These are phyloP conservation scores for Raffaelea deltoideospora DNA, from an alignment of 2,329 filamentous ascomycete species.

Conservation along the genomic window DNA sequence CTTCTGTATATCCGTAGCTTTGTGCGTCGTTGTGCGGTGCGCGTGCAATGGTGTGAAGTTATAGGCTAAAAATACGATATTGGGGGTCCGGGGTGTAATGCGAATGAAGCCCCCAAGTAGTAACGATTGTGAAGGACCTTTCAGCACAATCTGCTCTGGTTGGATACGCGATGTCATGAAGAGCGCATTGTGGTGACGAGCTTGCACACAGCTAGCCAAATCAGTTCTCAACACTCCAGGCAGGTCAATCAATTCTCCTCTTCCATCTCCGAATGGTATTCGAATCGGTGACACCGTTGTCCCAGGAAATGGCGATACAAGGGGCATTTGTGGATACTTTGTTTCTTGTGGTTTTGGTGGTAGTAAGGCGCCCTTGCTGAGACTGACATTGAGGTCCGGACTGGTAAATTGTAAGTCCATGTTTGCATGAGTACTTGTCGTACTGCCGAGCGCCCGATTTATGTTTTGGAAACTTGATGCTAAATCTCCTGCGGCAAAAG, in stretches of 20 bases:
- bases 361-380: conserved; percentile 43
- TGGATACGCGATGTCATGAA: conserved; percentile 66
- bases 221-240: conserved; percentile 67
- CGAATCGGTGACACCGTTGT: conserved; percentile 93
- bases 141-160: conserved; percentile 59
- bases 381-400: no score
- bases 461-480: no score
- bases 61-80: conserved; percentile 60
- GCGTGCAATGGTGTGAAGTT: conserved; percentile 67
- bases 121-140: conserved; percentile 56
- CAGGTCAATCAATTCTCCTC: conserved; percentile 84
- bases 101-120: conserved; percentile 76
- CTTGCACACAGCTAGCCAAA: conserved; percentile 55
- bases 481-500: no score
- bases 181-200: conserved; percentile 49
- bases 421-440: no score
- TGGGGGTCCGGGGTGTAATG: conserved; percentile 58
- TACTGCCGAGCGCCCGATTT: no score
- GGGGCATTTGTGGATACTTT: conserved; percentile 68
- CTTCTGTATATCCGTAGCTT: conserved; percentile 59
- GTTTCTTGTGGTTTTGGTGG: conserved; percentile 61
- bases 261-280: conserved; percentile 72
- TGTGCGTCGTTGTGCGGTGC: conserved; percentile 66
- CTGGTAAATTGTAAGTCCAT: no score
- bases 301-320: conserved; percentile 75